Evolutionary conservation across 176 grass and related monocot species (phyloP), one percentile per base, ranked within the genome.

Genomic region (Miscanthus lutarioriparius): DNA sequence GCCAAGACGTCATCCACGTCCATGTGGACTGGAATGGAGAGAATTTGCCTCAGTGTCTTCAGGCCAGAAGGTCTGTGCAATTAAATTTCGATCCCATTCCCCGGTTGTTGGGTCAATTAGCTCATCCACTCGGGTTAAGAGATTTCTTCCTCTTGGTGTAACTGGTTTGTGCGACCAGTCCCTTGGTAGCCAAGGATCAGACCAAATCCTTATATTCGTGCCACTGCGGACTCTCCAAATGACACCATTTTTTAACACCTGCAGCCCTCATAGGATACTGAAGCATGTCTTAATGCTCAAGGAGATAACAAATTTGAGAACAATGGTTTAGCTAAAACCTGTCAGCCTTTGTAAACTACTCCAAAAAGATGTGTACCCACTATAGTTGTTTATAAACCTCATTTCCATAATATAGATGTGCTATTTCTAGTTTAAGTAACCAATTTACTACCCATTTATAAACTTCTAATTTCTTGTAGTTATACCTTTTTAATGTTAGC

Each of bases 261-360:
- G 39, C 39, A 9, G 39, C 39, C 1, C 39, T 9, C 7, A 1
- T 9, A 9, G 39, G 39, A 40, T 9, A 58, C 20, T 43, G 43
- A 20, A 23, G 19, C 17, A 35, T 64, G 8, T 15, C 5, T 39
- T 58, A 8, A 7, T 33, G 25, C 17, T 23, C 7, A 38, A 66
- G n/a, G 44, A 73, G 30, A 48, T 16, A 80, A 43, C 25, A 68
- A 38, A 80, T 47, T 56, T 51, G 62, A 49, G n/a, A 47, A 74
- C 2, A 62, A 26, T 41, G 8, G 3, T 80, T 80, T 12, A 38
- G 22, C 38, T 45, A 74, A 23, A 72, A 80, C 15, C 25, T 33
- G 37, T 23, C 17, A 48, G 41, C 38, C 17, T 67, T 73, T 68
- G 15, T 84, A 51, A 40, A 69, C 22, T 58, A 11, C 5, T 10